These are phyloP conservation scores for Phytopythium vexans DNA, from an alignment of 352 stramenopile genomes.

Conservation along the genomic window DNA sequence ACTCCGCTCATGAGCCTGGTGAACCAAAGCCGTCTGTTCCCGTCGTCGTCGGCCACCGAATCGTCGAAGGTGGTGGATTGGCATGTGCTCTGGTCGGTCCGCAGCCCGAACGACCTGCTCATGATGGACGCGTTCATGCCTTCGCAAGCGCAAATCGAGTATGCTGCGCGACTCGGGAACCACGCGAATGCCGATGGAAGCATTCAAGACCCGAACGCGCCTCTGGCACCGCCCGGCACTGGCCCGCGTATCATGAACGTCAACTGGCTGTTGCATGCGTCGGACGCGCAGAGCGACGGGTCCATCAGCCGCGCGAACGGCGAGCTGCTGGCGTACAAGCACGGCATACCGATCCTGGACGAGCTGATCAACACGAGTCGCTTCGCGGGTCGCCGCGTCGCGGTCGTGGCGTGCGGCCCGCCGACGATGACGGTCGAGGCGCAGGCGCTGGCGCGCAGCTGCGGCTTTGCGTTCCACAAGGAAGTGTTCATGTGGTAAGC, in stretches of 20 bases:
- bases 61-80: slow-evolving; percentile 30
- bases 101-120: slow-evolving; percentile 52
- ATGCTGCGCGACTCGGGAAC: slow-evolving; percentile 17
- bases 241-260: slow-evolving; percentile 30
- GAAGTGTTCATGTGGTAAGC: slow-evolving; percentile 79
- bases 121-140: slow-evolving; percentile 75
- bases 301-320: slow-evolving; percentile 45
- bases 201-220: slow-evolving; percentile 50
- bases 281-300: slow-evolving; percentile 38
- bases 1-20: slow-evolving; percentile 74
- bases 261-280: slow-evolving; percentile 66
- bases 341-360: slow-evolving; percentile 56
- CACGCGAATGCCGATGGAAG: slow-evolving; percentile 10
- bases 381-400: slow-evolving; percentile 54
- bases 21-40: slow-evolving; percentile 60
- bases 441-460: slow-evolving; percentile 55
- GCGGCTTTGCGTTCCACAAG: slow-evolving; percentile 81
- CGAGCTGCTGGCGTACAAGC: slow-evolving; percentile 48
- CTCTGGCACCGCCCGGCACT: slow-evolving; percentile 12
- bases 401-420: slow-evolving; percentile 70
- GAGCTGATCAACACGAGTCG: slow-evolving; percentile 69
- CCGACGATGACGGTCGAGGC: slow-evolving; percentile 70
- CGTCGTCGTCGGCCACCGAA: slow-evolving; percentile 12
- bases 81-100: slow-evolving; percentile 68
- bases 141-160: slow-evolving; percentile 38